Evolutionary conservation across 306 rosid species (phyloP), one percentile per base, ranked within the genome.

Genomic region (Astragalus glycyphyllos): DNA sequence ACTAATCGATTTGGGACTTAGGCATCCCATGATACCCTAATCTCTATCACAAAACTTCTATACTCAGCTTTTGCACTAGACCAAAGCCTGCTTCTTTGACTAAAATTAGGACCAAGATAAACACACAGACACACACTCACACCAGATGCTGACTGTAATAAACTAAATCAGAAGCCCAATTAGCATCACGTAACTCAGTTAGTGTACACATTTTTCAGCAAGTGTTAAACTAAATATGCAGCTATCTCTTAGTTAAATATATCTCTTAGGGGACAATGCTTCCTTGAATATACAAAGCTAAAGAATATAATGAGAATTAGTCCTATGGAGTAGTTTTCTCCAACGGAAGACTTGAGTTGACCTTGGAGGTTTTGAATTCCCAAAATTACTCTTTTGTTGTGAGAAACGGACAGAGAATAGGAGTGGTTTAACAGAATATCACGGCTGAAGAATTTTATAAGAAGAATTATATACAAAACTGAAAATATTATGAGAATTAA

Each of bases 201-300:
- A 1, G n/a, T n/a, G n/a, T n/a, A n/a, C n/a, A n/a, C n/a, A n/a
- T 46, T 49, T 69, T 48, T 37, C 31, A 12, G 35, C 8, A 16
- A 59, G 13, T 59, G 31, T 49, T 7, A 45, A 34, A 49, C 49
- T 46, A 60, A 60, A 26, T 38, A 29, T 10, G 14, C 15, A 9
- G 42, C 20, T 7, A 4, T 34, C 32, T 16, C 48, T 32, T 35
- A 74, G 31, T 74, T 11, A 32, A 55, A 34, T 58, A 57, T n/a
- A n/a, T n/a, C n/a, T n/a, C n/a, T n/a, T n/a, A 45, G 51, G 73
- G 38, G 31, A n/a, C n/a, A n/a, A n/a, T 55, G 13, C 42, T 56
- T 45, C 45, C 34, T 44, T 57, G n/a, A 57, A 66, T 55, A 29
- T 63, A 40, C 32, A 17, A 17, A 75, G 20, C 32, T 44, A 23